Evolutionary conservation across 2,329 filamentous ascomycete species (phyloP).

Genomic region (Cladosporium cucumerinum): DNA sequence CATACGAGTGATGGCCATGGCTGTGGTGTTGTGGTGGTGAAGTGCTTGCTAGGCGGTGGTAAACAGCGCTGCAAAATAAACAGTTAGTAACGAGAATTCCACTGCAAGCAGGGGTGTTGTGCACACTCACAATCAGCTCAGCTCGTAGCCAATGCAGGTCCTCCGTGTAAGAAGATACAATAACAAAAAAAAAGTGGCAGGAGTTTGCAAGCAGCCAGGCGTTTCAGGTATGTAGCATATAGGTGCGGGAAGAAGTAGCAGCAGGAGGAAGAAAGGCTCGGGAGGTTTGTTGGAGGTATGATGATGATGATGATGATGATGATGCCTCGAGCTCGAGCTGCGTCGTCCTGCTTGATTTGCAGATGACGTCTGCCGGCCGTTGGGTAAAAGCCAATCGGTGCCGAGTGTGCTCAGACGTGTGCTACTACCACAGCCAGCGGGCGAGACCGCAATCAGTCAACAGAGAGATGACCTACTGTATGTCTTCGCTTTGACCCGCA

Average conservation of each 20-base stretch:
- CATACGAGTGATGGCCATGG: slow-evolving; percentile 13
- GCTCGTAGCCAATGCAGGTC: not conserved
- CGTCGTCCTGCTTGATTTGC: not conserved
- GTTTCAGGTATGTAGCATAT: slow-evolving; percentile 13
- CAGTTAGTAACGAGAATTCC: not conserved
- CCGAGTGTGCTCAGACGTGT: not conserved
- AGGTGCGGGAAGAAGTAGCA: slow-evolving; percentile 7
- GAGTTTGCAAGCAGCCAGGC: slow-evolving; percentile 1
- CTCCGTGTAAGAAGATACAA: not conserved
- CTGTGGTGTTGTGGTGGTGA: slow-evolving; percentile 3
- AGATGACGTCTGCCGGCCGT: not conserved
- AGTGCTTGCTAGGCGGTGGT: not conserved
- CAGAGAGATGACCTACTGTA: slow-evolving; percentile 4
- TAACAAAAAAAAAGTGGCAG: not conserved
- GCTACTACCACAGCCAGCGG: not conserved
- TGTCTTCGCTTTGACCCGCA: not conserved
- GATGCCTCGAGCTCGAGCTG: not conserved
- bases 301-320: not conserved
- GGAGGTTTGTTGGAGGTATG: not conserved
- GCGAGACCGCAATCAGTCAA: not conserved
- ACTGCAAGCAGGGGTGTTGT: not conserved
- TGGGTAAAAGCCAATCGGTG: not conserved
- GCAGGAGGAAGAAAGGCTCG: slow-evolving; percentile 3
- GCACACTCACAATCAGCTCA: not conserved
- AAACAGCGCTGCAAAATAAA: slow-evolving; percentile 5